These are phyloP conservation scores for Agaricus subrufescens DNA, from an alignment of 768 basidiomycete species.

Conservation along the genomic window DNA sequence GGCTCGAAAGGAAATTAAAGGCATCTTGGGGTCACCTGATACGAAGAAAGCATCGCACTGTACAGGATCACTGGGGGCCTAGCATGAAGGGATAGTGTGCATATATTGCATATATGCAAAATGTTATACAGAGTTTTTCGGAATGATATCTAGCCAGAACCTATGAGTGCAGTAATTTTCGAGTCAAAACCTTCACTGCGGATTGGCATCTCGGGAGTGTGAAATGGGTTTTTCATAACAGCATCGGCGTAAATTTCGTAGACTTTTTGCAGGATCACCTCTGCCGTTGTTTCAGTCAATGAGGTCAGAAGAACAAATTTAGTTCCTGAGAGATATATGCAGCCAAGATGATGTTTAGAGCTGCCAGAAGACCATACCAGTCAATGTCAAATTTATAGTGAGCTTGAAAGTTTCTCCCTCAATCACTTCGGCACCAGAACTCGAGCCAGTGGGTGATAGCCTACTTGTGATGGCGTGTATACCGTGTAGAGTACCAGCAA, in stretches of 20 bases:
- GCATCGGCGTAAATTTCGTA: conserved; percentile 94
- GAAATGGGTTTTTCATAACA: conserved; percentile 99
- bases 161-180: conserved; percentile 59
- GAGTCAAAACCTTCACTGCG: conserved; percentile 85
- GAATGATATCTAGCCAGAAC: conserved; percentile 29
- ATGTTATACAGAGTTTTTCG: neutral
- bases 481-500: conserved; percentile 95
- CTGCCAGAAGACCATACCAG: conserved; percentile 49
- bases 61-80: neutral
- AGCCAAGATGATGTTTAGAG: neutral
- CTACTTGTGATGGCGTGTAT: conserved; percentile 98
- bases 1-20: neutral
- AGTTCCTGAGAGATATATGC: conserved; percentile 53
- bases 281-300: conserved; percentile 65
- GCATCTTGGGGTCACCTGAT: conserved; percentile 13
- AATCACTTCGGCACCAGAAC: conserved; percentile 91
- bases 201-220: conserved; percentile 99
- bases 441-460: conserved; percentile 75
- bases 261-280: conserved; percentile 69
- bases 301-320: conserved; percentile 95
- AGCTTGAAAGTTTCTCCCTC: conserved; percentile 96
- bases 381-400: conserved; percentile 83
- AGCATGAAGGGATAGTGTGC: neutral
- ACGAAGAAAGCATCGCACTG: neutral
- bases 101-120: neutral